phyloP scores from a whole-genome alignment of 192 early-diverging fungal species.

The Coemansia sp. region DNA sequence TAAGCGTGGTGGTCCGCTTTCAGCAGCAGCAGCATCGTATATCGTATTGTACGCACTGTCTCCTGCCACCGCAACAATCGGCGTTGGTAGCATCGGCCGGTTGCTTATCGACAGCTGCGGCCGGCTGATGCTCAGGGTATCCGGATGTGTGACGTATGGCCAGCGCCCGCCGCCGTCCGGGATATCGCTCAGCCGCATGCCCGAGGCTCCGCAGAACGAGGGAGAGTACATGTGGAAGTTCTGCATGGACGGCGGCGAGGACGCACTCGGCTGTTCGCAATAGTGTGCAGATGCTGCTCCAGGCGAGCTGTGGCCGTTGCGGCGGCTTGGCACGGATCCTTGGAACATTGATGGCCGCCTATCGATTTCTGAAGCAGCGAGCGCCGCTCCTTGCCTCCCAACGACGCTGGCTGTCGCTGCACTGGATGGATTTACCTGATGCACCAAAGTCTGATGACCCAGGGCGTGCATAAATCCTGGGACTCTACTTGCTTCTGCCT shows the following conservation, averaged over 20 bases:
- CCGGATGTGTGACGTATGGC: background rate
- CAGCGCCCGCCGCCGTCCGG: background rate
- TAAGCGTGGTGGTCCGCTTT: background rate
- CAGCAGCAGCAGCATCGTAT: background rate
- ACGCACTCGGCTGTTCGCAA: too few relatives aligned
- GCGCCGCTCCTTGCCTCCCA: background rate
- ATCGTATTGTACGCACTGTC: background rate
- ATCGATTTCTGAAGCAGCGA: background rate
- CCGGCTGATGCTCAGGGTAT: background rate
- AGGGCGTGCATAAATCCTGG: conserved; percentile 2
- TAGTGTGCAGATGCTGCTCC: background rate
- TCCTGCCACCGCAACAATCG: background rate
- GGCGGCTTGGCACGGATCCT: background rate
- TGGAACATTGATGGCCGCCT: background rate
- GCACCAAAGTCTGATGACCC: conserved; percentile 8
- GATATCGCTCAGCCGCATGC: background rate
- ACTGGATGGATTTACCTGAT: background rate
- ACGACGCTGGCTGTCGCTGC: background rate
- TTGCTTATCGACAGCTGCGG: background rate
- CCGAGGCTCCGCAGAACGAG: background rate
- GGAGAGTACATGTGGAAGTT: background rate
- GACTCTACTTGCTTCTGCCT: background rate
- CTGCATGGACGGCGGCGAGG: background rate
- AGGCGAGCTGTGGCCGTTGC: background rate
- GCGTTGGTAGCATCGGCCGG: background rate